These are phyloP conservation scores for Fusarium bactridioides DNA, from an alignment of 2,329 filamentous ascomycete species.

Conservation along the genomic window DNA sequence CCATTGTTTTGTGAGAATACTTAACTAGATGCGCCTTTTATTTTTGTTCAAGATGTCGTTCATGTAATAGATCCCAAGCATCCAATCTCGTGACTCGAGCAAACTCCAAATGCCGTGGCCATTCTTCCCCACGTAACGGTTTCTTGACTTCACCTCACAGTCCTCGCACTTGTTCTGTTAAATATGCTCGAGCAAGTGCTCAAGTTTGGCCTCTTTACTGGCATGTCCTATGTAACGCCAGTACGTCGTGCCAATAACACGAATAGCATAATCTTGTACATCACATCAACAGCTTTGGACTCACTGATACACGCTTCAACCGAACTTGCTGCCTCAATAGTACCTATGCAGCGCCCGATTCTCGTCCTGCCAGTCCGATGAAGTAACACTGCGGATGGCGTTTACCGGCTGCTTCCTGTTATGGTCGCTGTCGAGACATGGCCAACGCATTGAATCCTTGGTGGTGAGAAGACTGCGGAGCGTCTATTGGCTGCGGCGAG, in stretches of 20 bases:
- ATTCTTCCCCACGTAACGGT: neutral
- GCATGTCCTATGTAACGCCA: neutral
- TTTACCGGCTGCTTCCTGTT: conserved; percentile 16
- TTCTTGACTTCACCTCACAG: neutral
- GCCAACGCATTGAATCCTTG: conserved; percentile 23
- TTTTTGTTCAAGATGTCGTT: neutral
- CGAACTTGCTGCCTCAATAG: neutral
- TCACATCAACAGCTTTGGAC: neutral
- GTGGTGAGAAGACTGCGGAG: conserved; percentile 1
- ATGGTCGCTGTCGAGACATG: conserved; percentile 14
- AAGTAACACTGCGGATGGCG: conserved; percentile 14
- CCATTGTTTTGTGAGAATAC: neutral
- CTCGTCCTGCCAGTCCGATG: conserved; percentile 1
- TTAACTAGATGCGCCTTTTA: neutral
- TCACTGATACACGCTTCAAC: neutral
- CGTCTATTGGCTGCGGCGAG: neutral
- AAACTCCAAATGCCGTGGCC: neutral
- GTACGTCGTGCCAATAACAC: neutral
- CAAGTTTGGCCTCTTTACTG: neutral
- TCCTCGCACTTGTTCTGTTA: neutral
- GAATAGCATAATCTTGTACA: neutral
- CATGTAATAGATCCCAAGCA: neutral
- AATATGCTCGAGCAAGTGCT: neutral
- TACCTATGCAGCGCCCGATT: neutral
- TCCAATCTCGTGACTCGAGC: neutral